Evolutionary conservation across 2,329 filamentous ascomycete genomes (phyloP).

Genomic region (Ceratocystis cubensis): DNA sequence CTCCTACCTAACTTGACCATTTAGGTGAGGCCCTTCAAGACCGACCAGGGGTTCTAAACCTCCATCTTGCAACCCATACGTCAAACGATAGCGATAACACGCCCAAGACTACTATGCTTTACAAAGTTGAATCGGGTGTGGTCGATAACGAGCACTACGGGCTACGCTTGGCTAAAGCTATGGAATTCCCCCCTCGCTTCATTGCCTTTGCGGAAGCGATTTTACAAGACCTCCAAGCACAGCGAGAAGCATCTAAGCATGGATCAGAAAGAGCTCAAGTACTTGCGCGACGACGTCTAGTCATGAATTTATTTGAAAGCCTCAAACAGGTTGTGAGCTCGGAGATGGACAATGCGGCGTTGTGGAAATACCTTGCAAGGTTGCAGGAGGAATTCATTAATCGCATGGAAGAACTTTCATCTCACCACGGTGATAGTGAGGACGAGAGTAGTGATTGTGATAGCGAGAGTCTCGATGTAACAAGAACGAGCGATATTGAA

Average conservation of each 20-base stretch:
- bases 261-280: conserved; percentile 46
- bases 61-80: conserved; percentile 66
- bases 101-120: conserved; percentile 69
- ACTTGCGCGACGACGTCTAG: conserved; percentile 55
- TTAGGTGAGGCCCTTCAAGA: conserved; percentile 58
- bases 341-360: conserved; percentile 48
- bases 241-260: conserved; percentile 45
- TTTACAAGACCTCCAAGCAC: conserved; percentile 47
- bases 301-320: conserved; percentile 60
- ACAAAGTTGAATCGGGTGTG: conserved; percentile 63
- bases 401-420: conserved; percentile 17
- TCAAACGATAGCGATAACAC: conserved; percentile 36
- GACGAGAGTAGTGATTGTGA: conserved; percentile 29
- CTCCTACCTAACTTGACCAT: background rate
- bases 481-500: background rate
- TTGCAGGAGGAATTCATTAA: conserved; percentile 62
- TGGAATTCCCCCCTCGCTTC: conserved; percentile 57
- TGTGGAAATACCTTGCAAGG: conserved; percentile 51
- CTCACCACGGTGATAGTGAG: conserved; percentile 52
- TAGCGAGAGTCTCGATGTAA: background rate
- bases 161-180: conserved; percentile 61
- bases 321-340: conserved; percentile 55
- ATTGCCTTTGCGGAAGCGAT: conserved; percentile 56
- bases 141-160: conserved; percentile 68
- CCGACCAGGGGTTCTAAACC: conserved; percentile 64